phyloP scores from a whole-genome alignment of 805 yeast genomes.

The Saccharomycopsis sp. region DNA sequence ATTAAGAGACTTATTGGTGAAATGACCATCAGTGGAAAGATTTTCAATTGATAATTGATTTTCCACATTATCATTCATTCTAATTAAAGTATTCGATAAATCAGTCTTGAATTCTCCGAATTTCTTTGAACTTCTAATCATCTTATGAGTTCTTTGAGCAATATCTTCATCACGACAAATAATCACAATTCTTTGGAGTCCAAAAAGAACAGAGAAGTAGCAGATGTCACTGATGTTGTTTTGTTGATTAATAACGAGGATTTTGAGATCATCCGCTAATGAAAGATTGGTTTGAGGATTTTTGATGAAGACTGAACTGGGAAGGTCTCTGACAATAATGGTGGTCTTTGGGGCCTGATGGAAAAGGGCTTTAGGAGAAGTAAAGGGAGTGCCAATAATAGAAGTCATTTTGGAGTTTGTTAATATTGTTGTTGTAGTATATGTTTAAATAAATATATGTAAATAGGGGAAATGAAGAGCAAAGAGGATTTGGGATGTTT shows the following conservation, averaged over 20 bases:
- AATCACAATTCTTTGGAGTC: conserved; percentile 12
- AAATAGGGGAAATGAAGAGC: not conserved
- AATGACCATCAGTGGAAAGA: not conserved
- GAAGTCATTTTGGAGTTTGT: not conserved
- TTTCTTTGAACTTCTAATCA: not conserved
- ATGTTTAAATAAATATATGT: not conserved
- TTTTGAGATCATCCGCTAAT: conserved; percentile 14
- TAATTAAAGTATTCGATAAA: conserved; percentile 7
- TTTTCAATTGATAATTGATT: not conserved
- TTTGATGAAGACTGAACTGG: conserved; percentile 5
- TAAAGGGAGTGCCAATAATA: not conserved
- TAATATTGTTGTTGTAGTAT: not conserved
- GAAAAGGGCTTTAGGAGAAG: not conserved
- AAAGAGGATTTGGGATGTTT: not conserved
- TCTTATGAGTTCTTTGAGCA: conserved; percentile 3
- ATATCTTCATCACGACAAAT: conserved; percentile 3
- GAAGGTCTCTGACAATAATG: conserved; percentile 9
- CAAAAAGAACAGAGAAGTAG: conserved; percentile 6
- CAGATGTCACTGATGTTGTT: not conserved
- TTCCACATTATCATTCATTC: not conserved
- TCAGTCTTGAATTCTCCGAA: conserved; percentile 1
- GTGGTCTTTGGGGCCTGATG: conserved; percentile 10
- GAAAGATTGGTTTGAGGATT: conserved; percentile 4
- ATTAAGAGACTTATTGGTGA: conserved; percentile 3
- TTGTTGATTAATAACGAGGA: conserved; percentile 6